These are phyloP conservation scores for Cymbidium sinense DNA, from an alignment of 106 monocot species.

Conservation along the genomic window DNA sequence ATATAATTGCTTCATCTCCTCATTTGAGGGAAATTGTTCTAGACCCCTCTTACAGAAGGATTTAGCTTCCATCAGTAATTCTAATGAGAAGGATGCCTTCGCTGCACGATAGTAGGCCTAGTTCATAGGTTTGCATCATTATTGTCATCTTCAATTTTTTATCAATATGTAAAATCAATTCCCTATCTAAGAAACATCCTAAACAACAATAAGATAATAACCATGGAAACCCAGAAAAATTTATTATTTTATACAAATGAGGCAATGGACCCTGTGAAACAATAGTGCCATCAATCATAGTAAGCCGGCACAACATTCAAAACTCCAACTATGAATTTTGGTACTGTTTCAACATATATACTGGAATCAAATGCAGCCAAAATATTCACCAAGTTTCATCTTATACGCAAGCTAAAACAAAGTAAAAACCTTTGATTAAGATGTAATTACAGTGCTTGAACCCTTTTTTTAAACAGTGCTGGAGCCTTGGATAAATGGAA, in stretches of 20 bases:
- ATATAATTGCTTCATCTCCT: slow-evolving; percentile 64
- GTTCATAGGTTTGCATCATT: slow-evolving; percentile 2
- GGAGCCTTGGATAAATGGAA: not conserved
- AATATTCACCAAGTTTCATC: not conserved
- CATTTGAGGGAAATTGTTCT: slow-evolving; percentile 56
- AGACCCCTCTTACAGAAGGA: slow-evolving; percentile 66
- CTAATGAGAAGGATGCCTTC: slow-evolving; percentile 69
- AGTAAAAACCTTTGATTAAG: not conserved
- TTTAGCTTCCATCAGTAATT: slow-evolving; percentile 54
- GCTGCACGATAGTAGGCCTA: slow-evolving; percentile 93
- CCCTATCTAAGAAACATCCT: not conserved
- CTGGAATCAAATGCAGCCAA: not conserved
- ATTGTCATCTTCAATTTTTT: not conserved
- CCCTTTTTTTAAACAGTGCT: not conserved
- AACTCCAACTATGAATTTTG: slow-evolving; percentile 33
- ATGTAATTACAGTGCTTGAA: not conserved
- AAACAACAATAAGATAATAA: not conserved
- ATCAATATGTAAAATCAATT: not conserved
- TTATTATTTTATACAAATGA: not conserved
- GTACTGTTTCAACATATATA: slow-evolving; percentile 27
- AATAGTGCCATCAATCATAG: not conserved
- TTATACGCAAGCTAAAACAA: not conserved
- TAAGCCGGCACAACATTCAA: not conserved
- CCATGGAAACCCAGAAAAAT: not conserved
- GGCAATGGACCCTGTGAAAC: not conserved